A percentile compares a stretch with the other conserved stretches of the same genome.
These are phyloP conservation scores for Ogataea allantospora DNA, from an alignment of 805 yeast genomes.

Conservation along the genomic window DNA sequence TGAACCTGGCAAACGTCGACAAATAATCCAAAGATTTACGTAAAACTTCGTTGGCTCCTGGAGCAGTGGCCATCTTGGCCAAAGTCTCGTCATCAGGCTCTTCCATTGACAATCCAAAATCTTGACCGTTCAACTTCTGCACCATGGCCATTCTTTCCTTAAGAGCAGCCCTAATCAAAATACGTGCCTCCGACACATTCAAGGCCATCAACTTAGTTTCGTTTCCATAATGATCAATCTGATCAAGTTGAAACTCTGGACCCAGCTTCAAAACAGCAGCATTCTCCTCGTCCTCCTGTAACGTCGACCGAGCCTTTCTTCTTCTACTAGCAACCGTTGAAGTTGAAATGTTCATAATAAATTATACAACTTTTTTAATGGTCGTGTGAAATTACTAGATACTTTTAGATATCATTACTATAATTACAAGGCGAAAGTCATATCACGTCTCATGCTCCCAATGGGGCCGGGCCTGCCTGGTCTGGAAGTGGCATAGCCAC, in stretches of 20 bases:
- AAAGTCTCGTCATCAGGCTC: conserved; percentile 48
- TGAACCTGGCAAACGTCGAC: conserved; percentile 82
- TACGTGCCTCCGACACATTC: conserved; percentile 85
- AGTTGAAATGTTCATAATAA: conserved; percentile 78
- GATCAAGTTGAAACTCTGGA: conserved; percentile 84
- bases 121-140: conserved; percentile 35
- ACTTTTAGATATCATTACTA: conserved; percentile 5
- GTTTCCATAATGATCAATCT: conserved; percentile 77
- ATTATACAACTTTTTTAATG: neutral
- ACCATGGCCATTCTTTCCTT: conserved; percentile 65
- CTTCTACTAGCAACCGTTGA: conserved; percentile 84
- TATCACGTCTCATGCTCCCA: conserved; percentile 21
- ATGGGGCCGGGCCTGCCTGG: conserved; percentile 29
- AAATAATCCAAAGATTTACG: conserved; percentile 89
- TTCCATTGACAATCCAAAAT: conserved; percentile 29
- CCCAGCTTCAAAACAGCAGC: conserved; percentile 86
- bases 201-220: conserved; percentile 76
- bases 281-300: conserved; percentile 86
- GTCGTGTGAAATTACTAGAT: conserved; percentile 7
- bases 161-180: conserved; percentile 86
- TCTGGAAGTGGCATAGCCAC: conserved; percentile 60
- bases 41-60: conserved; percentile 81
- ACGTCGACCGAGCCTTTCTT: conserved; percentile 58
- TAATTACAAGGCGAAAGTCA: conserved; percentile 12
- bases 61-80: conserved; percentile 54